Conservation (phyloP, 2,329 filamentous ascomycete species). For the Rhinocladiella similis region DNA sequence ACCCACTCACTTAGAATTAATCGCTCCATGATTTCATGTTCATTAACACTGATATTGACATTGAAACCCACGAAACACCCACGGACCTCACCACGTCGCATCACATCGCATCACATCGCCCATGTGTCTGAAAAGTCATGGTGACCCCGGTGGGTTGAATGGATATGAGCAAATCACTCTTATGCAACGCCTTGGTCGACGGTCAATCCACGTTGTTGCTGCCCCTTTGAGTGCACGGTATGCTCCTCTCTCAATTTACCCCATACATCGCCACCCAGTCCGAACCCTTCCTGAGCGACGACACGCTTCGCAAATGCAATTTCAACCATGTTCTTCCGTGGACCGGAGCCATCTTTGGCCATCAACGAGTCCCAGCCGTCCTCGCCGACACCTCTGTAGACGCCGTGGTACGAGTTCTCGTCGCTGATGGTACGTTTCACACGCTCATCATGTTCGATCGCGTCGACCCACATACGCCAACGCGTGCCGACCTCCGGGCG, state of each 20-base stretch:
- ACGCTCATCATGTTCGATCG: slow-evolving; percentile 64
- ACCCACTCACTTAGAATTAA: too few relatives aligned
- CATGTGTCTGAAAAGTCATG: too few relatives aligned
- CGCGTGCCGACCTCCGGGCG: slow-evolving; percentile 62
- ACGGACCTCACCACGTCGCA: too few relatives aligned
- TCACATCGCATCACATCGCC: too few relatives aligned
- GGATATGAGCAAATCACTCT: not conserved
- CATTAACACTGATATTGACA: too few relatives aligned
- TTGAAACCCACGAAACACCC: too few relatives aligned
- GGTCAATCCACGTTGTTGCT: not conserved
- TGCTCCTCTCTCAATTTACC: slow-evolving; percentile 20
- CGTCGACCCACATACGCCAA: slow-evolving; percentile 69
- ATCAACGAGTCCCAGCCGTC: slow-evolving; percentile 22
- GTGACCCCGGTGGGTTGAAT: too few relatives aligned
- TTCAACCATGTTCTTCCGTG: slow-evolving; percentile 23
- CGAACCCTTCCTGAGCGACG: slow-evolving; percentile 27
- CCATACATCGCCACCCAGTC: slow-evolving; percentile 27
- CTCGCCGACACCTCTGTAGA: slow-evolving; percentile 28
- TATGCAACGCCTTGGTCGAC: not conserved
- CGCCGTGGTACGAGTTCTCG: slow-evolving; percentile 57
- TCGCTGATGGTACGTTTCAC: slow-evolving; percentile 68
- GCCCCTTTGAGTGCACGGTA: slow-evolving; percentile 1
- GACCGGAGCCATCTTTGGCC: not conserved
- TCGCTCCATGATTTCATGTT: too few relatives aligned
- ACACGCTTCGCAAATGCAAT: slow-evolving; percentile 24